Base-by-base conservation (phyloP, 192 early-diverging fungal species). In the Neocallimastix lanati region DNA sequence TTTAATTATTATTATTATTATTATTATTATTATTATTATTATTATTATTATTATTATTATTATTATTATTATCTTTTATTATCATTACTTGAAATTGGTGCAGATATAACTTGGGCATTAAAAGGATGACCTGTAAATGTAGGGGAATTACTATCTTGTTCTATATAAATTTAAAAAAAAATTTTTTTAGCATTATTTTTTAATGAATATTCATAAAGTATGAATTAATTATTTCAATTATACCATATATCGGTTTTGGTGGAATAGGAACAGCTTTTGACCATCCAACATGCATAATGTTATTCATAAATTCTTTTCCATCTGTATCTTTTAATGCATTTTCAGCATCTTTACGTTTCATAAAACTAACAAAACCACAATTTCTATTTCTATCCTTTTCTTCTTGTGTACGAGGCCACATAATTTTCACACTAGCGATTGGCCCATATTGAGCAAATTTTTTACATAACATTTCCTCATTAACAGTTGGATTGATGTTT, bases 381-480 rank as follows among this genome's bases (percentile, higher is more conserved):
- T 94, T 95, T 14, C 90, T 84, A 76, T 90, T 88, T 15, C 95
- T 89, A 28, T 92, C 92, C 37, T 88, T 88, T 83, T 95, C 93
- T 76, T 95, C 94, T n/a, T 83, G 86, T 0, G 92, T 92, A 18
- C 96, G 92, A 4, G 95, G 95, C 95, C 95, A 96, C 96, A 98
- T 95, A 76, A 98, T 92, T 82, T 98, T 98, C 77, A 96, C 92
- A 78, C 92, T 93, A 13, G 89, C 95, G 80, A 98, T 94, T 1
- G 95, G 91, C 0, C 96, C 96, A 80, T 88, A 93, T 30, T 79
- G 84, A 21, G 86, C 94, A 91, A 98, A 98, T 33, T 88, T 89
- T 81, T 85, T 81, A 78, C 92, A 93, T 4, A 98, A 81, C 18
- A 83, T 80, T 29, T 90, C 89, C 82, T 97, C 95, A 80, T 91